Evolutionary conservation across 805 yeast genomes (phyloP).

Genomic region (Brettanomyces anomalus): DNA sequence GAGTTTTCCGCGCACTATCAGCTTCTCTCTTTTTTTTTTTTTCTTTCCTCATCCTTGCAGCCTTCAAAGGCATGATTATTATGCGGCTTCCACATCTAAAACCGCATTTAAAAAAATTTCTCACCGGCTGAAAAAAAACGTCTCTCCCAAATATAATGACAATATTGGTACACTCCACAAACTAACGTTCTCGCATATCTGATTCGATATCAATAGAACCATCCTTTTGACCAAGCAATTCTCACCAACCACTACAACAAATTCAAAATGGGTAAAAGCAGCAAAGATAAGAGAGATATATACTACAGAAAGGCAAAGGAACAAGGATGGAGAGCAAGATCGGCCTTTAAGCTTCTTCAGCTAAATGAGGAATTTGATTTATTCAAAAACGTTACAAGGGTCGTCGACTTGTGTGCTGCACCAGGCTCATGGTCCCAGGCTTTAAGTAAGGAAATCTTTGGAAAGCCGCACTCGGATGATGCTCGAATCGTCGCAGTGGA

Average conservation of each 20-base stretch:
- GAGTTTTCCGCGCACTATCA: too few relatives aligned
- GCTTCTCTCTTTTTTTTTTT: too few relatives aligned
- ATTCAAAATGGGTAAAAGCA: conserved; percentile 74
- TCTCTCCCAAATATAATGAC: too few relatives aligned
- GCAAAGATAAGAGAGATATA: conserved; percentile 89
- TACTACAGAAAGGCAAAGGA: conserved; percentile 94
- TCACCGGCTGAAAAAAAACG: background rate
- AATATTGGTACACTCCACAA: too few relatives aligned
- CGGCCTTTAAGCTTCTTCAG: conserved; percentile 90
- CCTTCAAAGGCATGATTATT: background rate
- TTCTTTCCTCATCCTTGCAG: too few relatives aligned
- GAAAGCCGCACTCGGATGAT: conserved; percentile 19
- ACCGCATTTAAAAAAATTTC: background rate
- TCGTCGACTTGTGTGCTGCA: conserved; percentile 96
- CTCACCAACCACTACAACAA: too few relatives aligned
- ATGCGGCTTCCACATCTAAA: too few relatives aligned
- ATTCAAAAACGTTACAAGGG: conserved; percentile 64
- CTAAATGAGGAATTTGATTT: conserved; percentile 84
- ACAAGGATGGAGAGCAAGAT: conserved; percentile 95
- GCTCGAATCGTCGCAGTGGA: conserved; percentile 86
- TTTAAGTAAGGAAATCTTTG: conserved; percentile 57
- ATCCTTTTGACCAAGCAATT: too few relatives aligned
- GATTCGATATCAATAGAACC: too few relatives aligned
- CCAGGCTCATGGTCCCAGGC: conserved; percentile 99
- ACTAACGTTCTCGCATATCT: too few relatives aligned